A percentile compares a stretch with the other conserved stretches of the same genome.
These are phyloP conservation scores for Plantago ovata DNA, from an alignment of 257 asterid species.

Conservation along the genomic window DNA sequence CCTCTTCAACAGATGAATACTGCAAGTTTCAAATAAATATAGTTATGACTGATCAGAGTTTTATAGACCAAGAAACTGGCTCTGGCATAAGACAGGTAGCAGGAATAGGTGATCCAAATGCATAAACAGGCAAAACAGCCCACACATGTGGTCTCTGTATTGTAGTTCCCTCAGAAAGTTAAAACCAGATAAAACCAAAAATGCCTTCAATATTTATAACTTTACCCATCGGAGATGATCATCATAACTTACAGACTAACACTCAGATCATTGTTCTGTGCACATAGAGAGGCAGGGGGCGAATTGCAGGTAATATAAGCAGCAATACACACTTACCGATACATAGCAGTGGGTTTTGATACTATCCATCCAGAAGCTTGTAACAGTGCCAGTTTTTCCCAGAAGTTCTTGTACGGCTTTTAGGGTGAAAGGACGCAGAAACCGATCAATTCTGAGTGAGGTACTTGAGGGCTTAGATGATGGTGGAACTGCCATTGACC, in stretches of 20 bases:
- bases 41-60: not conserved
- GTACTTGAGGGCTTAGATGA: conserved; percentile 53
- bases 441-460: conserved; percentile 76
- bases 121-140: no score
- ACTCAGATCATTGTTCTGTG: not conserved
- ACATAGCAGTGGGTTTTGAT: conserved; percentile 92
- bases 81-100: no score
- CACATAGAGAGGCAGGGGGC: not conserved
- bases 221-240: no score
- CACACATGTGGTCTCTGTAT: no score
- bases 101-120: no score
- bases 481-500: conserved; percentile 60
- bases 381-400: conserved; percentile 65
- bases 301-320: not conserved
- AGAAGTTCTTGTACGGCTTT: conserved; percentile 86
- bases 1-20: conserved; percentile 84
- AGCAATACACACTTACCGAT: conserved; percentile 44
- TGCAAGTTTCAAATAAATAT: conserved; percentile 29
- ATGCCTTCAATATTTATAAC: no score
- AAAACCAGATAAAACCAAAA: no score
- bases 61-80: no score
- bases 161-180: no score
- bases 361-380: conserved; percentile 86
- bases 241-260: not conserved
- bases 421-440: conserved; percentile 84